Conservation (phyloP, 1,284 basidiomycete genomes). For the Malassezia globosa region DNA sequence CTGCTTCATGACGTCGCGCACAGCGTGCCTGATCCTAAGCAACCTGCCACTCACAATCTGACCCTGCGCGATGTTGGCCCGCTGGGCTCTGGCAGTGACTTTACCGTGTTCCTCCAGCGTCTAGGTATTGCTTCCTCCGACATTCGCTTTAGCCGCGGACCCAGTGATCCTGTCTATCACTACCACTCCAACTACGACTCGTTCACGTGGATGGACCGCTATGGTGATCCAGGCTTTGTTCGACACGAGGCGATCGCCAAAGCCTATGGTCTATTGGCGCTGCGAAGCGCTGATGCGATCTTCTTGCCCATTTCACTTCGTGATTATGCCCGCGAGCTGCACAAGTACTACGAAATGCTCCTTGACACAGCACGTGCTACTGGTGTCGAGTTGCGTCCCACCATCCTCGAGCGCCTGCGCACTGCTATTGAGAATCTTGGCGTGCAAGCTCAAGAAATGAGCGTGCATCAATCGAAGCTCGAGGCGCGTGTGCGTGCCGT, state of each 20-base stretch:
- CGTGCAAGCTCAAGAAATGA: neutral
- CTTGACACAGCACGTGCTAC: neutral
- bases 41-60: conserved; percentile 16
- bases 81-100: conserved; percentile 56
- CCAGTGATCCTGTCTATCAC: conserved; percentile 45
- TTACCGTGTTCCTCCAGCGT: conserved; percentile 60
- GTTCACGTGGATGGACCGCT: conserved; percentile 62
- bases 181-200: conserved; percentile 65
- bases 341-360: conserved; percentile 24
- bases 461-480: neutral
- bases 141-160: conserved; percentile 39
- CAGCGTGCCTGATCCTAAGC: conserved; percentile 54
- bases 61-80: conserved; percentile 18
- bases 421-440: neutral
- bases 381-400: neutral
- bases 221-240: conserved; percentile 64
- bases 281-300: conserved; percentile 58
- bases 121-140: conserved; percentile 48
- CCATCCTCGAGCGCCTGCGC: conserved; percentile 1
- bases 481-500: neutral
- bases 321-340: conserved; percentile 27
- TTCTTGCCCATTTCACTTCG: conserved; percentile 63
- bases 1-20: conserved; percentile 60
- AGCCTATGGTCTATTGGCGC: conserved; percentile 48
- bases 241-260: conserved; percentile 62